Percentiles rank a stretch among this genome's conserved stretches.
Conservation (phyloP, 352 stramenopile genomes). For the Phytophthora brassicae region DNA sequence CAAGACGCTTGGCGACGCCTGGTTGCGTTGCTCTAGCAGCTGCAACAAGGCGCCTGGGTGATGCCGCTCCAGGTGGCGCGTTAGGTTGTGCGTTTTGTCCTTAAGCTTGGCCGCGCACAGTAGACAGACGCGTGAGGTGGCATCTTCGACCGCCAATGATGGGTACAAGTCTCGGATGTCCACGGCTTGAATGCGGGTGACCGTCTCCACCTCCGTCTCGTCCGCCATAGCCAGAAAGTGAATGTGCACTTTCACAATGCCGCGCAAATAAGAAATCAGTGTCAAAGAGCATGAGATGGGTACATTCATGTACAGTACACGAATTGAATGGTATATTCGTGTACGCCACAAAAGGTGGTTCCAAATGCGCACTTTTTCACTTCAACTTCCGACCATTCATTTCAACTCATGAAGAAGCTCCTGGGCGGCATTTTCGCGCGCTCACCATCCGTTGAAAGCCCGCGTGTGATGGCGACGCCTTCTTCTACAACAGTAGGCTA, state of each 20-base stretch:
- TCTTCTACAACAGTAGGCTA: background rate
- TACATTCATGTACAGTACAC: slow-evolving; percentile 10
- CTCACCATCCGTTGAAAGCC: slow-evolving; percentile 17
- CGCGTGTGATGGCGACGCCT: slow-evolving; percentile 1
- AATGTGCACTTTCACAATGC: background rate
- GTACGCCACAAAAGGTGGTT: background rate
- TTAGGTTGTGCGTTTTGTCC: slow-evolving; percentile 74
- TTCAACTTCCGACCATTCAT: slow-evolving; percentile 19
- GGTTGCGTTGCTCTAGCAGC: slow-evolving; percentile 48
- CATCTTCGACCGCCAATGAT: slow-evolving; percentile 36
- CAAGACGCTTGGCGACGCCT: slow-evolving; percentile 21
- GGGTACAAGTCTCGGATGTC: slow-evolving; percentile 60
- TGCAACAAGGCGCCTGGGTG: slow-evolving; percentile 50
- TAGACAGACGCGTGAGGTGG: slow-evolving; percentile 45
- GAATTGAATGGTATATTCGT: background rate
- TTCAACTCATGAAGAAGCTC: slow-evolving; percentile 68
- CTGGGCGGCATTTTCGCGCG: slow-evolving; percentile 61
- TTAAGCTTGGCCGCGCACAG: slow-evolving; percentile 51
- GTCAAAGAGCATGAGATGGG: slow-evolving; percentile 17
- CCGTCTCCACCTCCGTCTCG: slow-evolving; percentile 61
- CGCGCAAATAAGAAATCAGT: slow-evolving; percentile 26
- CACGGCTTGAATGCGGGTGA: slow-evolving; percentile 47
- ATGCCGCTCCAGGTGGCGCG: slow-evolving; percentile 56
- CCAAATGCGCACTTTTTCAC: too few relatives aligned
- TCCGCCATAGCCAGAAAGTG: slow-evolving; percentile 30